Evolutionary conservation across 1,139 yeast genomes (phyloP).

Genomic region (Debaryomycetaceae sp.): DNA sequence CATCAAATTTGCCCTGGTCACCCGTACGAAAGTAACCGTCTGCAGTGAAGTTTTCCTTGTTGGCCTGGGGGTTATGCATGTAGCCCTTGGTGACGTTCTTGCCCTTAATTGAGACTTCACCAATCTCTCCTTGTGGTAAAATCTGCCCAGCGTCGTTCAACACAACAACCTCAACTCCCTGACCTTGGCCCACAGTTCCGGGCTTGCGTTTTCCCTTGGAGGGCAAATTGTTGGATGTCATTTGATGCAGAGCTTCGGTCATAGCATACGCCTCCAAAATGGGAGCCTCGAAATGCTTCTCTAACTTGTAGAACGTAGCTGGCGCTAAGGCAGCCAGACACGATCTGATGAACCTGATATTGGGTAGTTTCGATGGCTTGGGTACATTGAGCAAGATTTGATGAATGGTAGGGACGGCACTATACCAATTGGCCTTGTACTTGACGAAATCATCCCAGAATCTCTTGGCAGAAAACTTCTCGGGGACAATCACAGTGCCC

Average conservation of each 20-base stretch:
- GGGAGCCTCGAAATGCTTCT: slow-evolving; percentile 53
- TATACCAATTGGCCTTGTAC: slow-evolving; percentile 58
- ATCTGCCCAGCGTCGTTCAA: slow-evolving; percentile 40
- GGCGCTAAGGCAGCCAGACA: slow-evolving; percentile 69
- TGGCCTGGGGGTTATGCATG: slow-evolving; percentile 63
- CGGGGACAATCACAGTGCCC: slow-evolving; percentile 58
- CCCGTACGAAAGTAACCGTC: slow-evolving; percentile 66
- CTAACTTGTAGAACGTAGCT: slow-evolving; percentile 51
- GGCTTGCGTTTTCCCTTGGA: slow-evolving; percentile 55
- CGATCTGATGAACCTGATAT: slow-evolving; percentile 58
- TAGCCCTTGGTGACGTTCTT: slow-evolving; percentile 67
- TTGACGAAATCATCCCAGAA: slow-evolving; percentile 55
- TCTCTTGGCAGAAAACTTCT: slow-evolving; percentile 49
- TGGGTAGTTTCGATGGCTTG: slow-evolving; percentile 45
- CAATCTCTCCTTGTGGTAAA: slow-evolving; percentile 47
- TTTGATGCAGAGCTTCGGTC: slow-evolving; percentile 72
- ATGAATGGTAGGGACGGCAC: slow-evolving; percentile 73
- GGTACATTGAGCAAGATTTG: slow-evolving; percentile 51
- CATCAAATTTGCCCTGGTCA: slow-evolving; percentile 60
- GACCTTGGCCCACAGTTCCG: slow-evolving; percentile 69
- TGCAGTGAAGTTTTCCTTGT: slow-evolving; percentile 54
- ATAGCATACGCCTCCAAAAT: slow-evolving; percentile 74
- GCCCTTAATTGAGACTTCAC: slow-evolving; percentile 65
- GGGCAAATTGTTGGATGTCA: slow-evolving; percentile 65
- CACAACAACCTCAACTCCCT: slow-evolving; percentile 51